Evolutionary conservation across 179 eudicot genomes (phyloP).

Genomic region (Corrigiola litoralis): DNA sequence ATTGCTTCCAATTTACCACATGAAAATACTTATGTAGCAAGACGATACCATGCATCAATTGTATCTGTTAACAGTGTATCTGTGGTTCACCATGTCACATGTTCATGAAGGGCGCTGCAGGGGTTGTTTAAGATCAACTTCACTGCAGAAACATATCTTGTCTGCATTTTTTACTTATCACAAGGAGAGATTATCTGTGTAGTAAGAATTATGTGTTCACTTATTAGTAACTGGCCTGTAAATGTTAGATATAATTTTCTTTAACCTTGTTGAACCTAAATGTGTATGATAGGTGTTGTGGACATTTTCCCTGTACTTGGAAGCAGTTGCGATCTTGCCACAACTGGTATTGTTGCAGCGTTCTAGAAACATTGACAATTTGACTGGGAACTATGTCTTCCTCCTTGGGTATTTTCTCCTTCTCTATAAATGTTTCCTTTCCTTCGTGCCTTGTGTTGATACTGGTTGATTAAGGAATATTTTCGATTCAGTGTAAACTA

Average conservation of each 20-base stretch:
- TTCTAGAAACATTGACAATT: constrained; percentile 54
- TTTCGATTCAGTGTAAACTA: too few species aligned
- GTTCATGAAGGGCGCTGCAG: too few species aligned
- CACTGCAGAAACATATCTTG: too few species aligned
- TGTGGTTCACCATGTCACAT: too few species aligned
- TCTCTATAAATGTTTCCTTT: neutral
- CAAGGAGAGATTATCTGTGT: too few species aligned
- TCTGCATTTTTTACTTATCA: too few species aligned
- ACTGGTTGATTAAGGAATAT: too few species aligned
- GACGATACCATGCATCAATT: too few species aligned
- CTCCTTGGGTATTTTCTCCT: constrained; percentile 37
- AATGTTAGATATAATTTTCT: neutral
- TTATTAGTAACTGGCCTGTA: too few species aligned
- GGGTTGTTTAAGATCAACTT: too few species aligned
- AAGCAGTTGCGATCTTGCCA: constrained; percentile 62
- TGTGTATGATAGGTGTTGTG: constrained; percentile 36
- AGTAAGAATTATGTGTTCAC: too few species aligned
- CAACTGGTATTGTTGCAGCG: constrained; percentile 56
- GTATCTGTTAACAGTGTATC: too few species aligned
- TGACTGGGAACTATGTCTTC: constrained; percentile 52
- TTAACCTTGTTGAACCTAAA: neutral
- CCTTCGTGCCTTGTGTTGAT: neutral
- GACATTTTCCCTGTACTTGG: constrained; percentile 56
- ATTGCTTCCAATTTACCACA: neutral
- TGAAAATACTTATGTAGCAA: neutral